Evolutionary conservation across 2,329 filamentous ascomycete species (phyloP), one percentile per base, ranked within the genome.

Genomic region (Fusarium longipes): DNA sequence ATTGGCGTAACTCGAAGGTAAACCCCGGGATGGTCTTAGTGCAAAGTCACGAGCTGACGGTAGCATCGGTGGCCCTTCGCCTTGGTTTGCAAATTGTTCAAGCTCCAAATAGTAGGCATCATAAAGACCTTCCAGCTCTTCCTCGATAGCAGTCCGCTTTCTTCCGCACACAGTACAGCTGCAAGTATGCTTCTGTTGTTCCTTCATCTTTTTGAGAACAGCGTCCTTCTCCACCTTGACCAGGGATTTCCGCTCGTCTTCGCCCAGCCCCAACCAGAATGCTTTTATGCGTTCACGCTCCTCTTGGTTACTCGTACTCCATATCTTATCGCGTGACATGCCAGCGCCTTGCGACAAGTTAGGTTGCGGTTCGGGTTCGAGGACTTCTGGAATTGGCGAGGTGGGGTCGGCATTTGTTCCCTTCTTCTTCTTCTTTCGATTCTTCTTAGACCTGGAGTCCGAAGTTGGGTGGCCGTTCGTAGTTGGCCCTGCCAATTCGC

Each of bases 151-250:
- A 14, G 92, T 97, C 53, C 96, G 89, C 82, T 99, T 99, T 70
- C 96, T 88, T 52, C 96, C 96, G 78, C 96, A 99, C 38, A 99
- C 95, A 6, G 93, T 96, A 80, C 96, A 99, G 78, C 94, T 97
- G 83, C 96, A 99, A 4, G 95, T 98, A 78, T 98, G 94, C 80
- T 98, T 98, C 79, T 99, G 96, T 79, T 99, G 96, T 79, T 99
- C 96, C 84, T 99, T 99, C 96, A 99, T 99, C 84, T 99, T 99
- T 76, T 93, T 93, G 57, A 99, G 82, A 1, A 99, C 96, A 9
- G 96, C 95, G 79, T 99, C 95, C 81, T 99, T 99, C 80, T 99
- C 96, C 29, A 99, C 95, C 80, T 97, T 97, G 75, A 99, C 93
- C 44, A 99, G 83, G 17, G 93, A 96, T 77, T 97, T 96, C 72